Evolutionary conservation across 2,329 filamentous ascomycete species (phyloP), one percentile per base, ranked within the genome.

Genomic region (Colletotrichum sp.): DNA sequence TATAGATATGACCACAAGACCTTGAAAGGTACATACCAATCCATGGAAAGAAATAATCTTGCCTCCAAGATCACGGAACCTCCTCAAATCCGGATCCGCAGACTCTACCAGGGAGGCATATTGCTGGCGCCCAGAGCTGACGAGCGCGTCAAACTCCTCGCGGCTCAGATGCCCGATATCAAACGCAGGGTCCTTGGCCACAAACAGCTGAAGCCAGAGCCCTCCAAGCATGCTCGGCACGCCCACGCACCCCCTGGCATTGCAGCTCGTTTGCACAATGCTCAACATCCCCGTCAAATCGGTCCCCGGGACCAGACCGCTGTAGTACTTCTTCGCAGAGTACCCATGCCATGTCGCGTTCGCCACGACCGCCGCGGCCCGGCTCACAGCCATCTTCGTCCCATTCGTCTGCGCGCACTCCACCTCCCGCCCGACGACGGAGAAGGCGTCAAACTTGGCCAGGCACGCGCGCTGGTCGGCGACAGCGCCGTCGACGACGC

Each of bases 41-140:
- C 88, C 87, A 72, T 89, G 88, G 79, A 60, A 67, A 5, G 52
- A 63, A 2, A 66, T 38, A 30, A 89, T 82, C 80, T 87, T 88
- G 13, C 85, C 84, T 4, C 87, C 87, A 4, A 82, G 80, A 18
- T 82, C 79, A 16, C 81, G 82, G 79, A 86, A 87, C 1, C 77
- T 74, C 0, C 84, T 80, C 13, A 89, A 80, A 28, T 75, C 72
- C 5, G 72, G 26, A 21, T 75, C 72, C 4, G 28, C n/a, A 9
- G 67, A 58, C 16, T 67, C 72, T 4, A 75, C 16, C 9, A 72
- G 4, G 1, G 72, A 75, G 5, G 10, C 36, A n/a, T 60, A 75
- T 5, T 65, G 58, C 28, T 67, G 68, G 6, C n/a, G 24, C 12
- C 60, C 60, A 3, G 72, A 43, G 26, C 36, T n/a, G 4, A 30